phyloP scores from a whole-genome alignment of 805 yeast species.

The Nakazawaea anatomiae region DNA sequence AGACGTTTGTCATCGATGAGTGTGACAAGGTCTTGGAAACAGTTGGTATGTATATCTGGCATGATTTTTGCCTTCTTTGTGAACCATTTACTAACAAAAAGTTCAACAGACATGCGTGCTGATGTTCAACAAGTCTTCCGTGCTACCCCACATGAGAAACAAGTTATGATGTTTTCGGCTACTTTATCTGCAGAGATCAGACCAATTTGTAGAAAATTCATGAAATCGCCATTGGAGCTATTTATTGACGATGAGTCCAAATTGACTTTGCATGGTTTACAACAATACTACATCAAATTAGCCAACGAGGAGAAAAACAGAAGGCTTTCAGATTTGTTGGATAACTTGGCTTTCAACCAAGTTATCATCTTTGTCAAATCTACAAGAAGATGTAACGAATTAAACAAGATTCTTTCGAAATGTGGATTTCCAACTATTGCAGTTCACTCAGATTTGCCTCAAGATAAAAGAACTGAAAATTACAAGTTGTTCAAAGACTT shows the following conservation, averaged over 20 bases:
- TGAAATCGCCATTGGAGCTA: constrained; percentile 96
- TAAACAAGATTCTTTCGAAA: constrained; percentile 81
- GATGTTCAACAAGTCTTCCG: constrained; percentile 98
- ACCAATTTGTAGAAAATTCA: constrained; percentile 95
- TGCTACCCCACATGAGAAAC: constrained; percentile 96
- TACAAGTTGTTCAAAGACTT: constrained; percentile 96
- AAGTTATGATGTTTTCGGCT: constrained; percentile 99
- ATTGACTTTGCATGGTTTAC: constrained; percentile 95
- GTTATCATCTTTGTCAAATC: constrained; percentile 94
- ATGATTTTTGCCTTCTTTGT: neutral
- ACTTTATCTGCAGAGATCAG: constrained; percentile 91
- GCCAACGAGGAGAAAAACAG: constrained; percentile 90
- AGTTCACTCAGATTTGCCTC: constrained; percentile 91
- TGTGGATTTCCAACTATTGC: constrained; percentile 97
- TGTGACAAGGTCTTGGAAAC: constrained; percentile 95
- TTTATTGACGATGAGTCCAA: constrained; percentile 97
- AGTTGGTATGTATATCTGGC: constrained; percentile 20
- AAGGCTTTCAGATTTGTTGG: constrained; percentile 86
- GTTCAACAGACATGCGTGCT: constrained; percentile 83
- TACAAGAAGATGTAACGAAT: constrained; percentile 85
- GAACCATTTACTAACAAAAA: constrained; percentile 4
- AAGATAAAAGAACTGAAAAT: constrained; percentile 96
- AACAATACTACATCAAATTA: constrained; percentile 90
- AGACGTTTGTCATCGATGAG: constrained; percentile 94
- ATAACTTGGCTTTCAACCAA: constrained; percentile 94